phyloP scores from a whole-genome alignment of 2,329 filamentous ascomycete species.

The Ilyonectria robusta region DNA sequence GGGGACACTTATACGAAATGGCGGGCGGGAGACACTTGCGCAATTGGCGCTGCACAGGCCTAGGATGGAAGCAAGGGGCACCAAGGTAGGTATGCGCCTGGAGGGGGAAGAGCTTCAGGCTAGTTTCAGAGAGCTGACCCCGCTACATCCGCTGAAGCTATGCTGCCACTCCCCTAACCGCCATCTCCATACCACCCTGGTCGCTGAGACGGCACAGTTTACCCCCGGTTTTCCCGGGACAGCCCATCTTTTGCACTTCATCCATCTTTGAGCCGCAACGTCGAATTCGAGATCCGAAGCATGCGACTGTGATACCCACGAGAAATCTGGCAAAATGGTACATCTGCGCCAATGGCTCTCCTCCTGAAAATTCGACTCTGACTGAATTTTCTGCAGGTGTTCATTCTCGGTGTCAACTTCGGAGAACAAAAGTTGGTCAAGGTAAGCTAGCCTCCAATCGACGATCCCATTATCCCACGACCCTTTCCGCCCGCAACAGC shows the following conservation, averaged over 20 bases:
- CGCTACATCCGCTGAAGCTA: conserved; percentile 22
- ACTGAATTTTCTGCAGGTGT: conserved; percentile 68
- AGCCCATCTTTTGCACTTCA: conserved; percentile 38
- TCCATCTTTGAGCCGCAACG: conserved; percentile 24
- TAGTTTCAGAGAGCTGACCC: conserved; percentile 41
- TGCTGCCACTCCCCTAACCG: background rate
- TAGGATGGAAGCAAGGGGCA: conserved; percentile 5
- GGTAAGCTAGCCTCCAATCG: conserved; percentile 64
- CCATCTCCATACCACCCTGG: background rate
- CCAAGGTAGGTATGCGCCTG: background rate
- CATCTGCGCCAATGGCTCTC: conserved; percentile 12
- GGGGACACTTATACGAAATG: conserved; percentile 47
- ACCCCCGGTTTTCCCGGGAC: conserved; percentile 48
- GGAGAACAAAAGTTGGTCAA: conserved; percentile 85
- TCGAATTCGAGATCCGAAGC: conserved; percentile 36
- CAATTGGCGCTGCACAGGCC: conserved; percentile 36
- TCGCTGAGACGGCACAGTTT: conserved; percentile 29
- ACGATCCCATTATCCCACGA: conserved; percentile 7
- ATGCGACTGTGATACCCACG: conserved; percentile 40
- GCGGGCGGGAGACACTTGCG: conserved; percentile 38
- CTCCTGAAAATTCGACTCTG: background rate
- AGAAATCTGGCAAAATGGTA: conserved; percentile 44
- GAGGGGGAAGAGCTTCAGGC: conserved; percentile 41
- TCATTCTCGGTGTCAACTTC: conserved; percentile 91
- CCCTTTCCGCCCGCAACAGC: background rate